Evolutionary conservation across 1,284 basidiomycete species (phyloP).

Genomic region (Entoloma clypeatum): DNA sequence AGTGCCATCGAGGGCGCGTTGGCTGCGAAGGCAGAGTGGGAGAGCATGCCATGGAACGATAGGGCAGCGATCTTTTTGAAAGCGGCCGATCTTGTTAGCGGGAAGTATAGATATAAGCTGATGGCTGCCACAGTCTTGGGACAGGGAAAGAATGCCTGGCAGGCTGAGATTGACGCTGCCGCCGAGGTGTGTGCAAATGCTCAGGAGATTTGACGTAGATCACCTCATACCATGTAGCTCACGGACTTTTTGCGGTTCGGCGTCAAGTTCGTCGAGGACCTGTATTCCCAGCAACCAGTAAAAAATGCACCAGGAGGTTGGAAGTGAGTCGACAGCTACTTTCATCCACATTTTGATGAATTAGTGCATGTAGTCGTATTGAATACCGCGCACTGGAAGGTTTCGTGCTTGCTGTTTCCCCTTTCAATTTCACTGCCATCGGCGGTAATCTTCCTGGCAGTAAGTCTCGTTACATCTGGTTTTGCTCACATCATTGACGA

Average conservation of each 20-base stretch:
- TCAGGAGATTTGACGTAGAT: not conserved
- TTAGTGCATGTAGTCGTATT: conserved; percentile 59
- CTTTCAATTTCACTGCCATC: conserved; percentile 99
- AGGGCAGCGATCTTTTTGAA: conserved; percentile 97
- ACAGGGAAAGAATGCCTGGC: conserved; percentile 99
- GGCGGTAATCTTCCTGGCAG: conserved; percentile 87
- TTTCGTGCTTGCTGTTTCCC: conserved; percentile 95
- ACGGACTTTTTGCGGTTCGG: conserved; percentile 96
- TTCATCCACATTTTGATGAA: conserved; percentile 7
- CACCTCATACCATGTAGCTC: conserved; percentile 46
- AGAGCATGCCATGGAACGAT: conserved; percentile 93
- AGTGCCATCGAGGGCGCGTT: conserved; percentile 88
- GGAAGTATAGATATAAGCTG: conserved; percentile 93
- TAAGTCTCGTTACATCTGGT: conserved; percentile 29
- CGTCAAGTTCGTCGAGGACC: conserved; percentile 94
- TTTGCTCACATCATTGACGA: conserved; percentile 4
- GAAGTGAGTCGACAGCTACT: conserved; percentile 69
- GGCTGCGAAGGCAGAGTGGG: conserved; percentile 86
- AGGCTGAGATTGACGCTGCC: conserved; percentile 98
- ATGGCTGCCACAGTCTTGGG: conserved; percentile 98
- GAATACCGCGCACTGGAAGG: conserved; percentile 97
- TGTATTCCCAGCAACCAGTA: conserved; percentile 88
- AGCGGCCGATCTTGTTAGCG: conserved; percentile 90
- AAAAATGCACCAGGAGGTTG: conserved; percentile 86
- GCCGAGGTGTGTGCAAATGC: conserved; percentile 69